phyloP scores from a whole-genome alignment of 2,329 filamentous ascomycete species.

The Cladosporium halotolerans region DNA sequence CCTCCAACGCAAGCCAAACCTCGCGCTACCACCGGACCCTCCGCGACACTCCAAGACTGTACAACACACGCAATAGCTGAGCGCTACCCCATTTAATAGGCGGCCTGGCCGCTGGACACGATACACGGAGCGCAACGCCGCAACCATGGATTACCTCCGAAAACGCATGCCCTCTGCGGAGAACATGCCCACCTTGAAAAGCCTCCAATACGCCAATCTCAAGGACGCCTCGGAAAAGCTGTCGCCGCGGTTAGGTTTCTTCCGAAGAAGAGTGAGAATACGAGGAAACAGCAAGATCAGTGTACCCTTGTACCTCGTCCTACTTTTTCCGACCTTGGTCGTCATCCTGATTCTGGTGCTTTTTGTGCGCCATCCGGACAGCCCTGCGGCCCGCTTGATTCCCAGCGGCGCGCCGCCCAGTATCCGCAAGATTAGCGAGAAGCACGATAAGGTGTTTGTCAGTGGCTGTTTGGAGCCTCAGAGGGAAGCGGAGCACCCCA shows the following conservation, averaged over 20 bases:
- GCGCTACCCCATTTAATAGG: slow-evolving; percentile 7
- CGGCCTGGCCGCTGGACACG: slow-evolving; percentile 9
- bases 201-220: slow-evolving; percentile 30
- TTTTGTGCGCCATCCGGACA: slow-evolving; percentile 80
- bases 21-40: neutral
- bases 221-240: slow-evolving; percentile 36
- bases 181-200: slow-evolving; percentile 39
- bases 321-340: slow-evolving; percentile 87
- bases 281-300: slow-evolving; percentile 89
- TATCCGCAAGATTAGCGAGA: slow-evolving; percentile 89
- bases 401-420: slow-evolving; percentile 81
- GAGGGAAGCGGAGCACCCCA: slow-evolving; percentile 67
- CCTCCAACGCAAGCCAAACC: neutral
- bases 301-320: slow-evolving; percentile 83
- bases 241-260: slow-evolving; percentile 63
- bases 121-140: neutral
- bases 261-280: slow-evolving; percentile 78
- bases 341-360: slow-evolving; percentile 85
- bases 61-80: slow-evolving; percentile 4
- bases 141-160: slow-evolving; percentile 38
- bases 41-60: neutral
- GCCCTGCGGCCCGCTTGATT: slow-evolving; percentile 74
- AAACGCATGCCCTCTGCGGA: slow-evolving; percentile 40
- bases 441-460: slow-evolving; percentile 93
- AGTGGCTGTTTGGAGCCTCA: slow-evolving; percentile 72